Percentiles rank a stretch among this genome's conserved stretches.
Evolutionary conservation across 805 yeast species (phyloP).

Genomic region (Metschnikowia continentalis): DNA sequence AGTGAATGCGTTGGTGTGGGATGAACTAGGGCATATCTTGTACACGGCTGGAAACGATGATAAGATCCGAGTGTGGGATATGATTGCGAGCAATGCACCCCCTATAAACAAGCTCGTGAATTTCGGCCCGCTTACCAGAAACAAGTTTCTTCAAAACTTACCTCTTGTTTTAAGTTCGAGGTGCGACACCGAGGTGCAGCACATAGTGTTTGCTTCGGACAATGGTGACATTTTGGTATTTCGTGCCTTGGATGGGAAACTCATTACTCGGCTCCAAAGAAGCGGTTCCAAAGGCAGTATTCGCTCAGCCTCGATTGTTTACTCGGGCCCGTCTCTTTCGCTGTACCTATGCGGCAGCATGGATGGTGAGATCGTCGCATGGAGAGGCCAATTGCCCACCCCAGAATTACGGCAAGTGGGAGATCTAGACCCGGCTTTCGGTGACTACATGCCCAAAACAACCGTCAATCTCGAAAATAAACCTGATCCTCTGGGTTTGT

Average conservation of each 20-base stretch:
- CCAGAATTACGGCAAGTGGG: neutral
- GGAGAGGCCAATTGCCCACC: slow-evolving; percentile 32
- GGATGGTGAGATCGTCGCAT: slow-evolving; percentile 60
- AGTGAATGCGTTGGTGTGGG: slow-evolving; percentile 79
- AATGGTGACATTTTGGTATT: slow-evolving; percentile 65
- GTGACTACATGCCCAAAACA: neutral
- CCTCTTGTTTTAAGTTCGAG: slow-evolving; percentile 51
- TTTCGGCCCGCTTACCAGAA: slow-evolving; percentile 74
- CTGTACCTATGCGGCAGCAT: slow-evolving; percentile 57
- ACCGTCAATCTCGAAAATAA: neutral
- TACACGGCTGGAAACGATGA: slow-evolving; percentile 78
- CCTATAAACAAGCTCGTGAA: slow-evolving; percentile 60
- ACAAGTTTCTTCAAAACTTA: slow-evolving; percentile 47
- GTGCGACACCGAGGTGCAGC: slow-evolving; percentile 51
- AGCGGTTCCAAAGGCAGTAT: slow-evolving; percentile 37
- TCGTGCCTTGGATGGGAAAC: slow-evolving; percentile 56
- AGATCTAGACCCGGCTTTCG: neutral
- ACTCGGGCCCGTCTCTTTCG: slow-evolving; percentile 42
- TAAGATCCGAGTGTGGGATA: slow-evolving; percentile 73
- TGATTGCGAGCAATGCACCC: slow-evolving; percentile 36
- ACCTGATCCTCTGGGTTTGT: slow-evolving; percentile 1
- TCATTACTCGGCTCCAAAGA: slow-evolving; percentile 53
- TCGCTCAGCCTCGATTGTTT: slow-evolving; percentile 50
- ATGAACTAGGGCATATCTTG: slow-evolving; percentile 56
- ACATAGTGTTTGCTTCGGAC: slow-evolving; percentile 69